Base-by-base conservation (phyloP, 345 rosid species). In the Pistacia integerrima region DNA sequence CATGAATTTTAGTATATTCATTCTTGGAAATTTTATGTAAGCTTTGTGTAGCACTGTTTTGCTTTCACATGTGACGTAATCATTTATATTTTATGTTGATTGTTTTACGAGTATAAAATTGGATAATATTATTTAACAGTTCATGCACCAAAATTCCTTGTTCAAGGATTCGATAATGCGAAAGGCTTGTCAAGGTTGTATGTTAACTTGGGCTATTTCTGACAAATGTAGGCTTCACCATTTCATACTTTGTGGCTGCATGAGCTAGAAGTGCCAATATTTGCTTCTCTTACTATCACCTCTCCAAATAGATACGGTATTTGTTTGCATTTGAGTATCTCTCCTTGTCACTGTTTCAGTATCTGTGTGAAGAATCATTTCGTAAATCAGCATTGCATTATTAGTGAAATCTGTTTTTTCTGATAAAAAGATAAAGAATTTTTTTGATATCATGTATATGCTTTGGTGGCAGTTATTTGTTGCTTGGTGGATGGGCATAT, bases 401-500 rank as follows among this genome's bases (percentile, higher is more conserved):
- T 30, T 44, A 67, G 35, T 41, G 44, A 16, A 16, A 44, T 57
- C 14, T 55, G 9, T 38, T 1, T 59, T 63, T 49, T 25, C 61
- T 55, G 11, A 66, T n/a, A 66, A 22, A 44, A 20, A 36, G 46
- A 28, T 18, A 5, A 3, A 49, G 16, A 14, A 44, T 5, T 25
- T 61, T 14, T 25, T 18, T 2, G 11, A 68, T 30, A 38, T 67
- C 68, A 30, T 44, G 20, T n/a, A 75, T 8, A 41, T 78, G 46
- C 70, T 71, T 76, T 44, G 68, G 52, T 72, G 73, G 80, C 89
- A 95, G 99, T 95, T 76, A 85, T 95, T 85, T 92, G 97, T 82
- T 95, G 99, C 81, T 83, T 93, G 83, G 98, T 95, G 65, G 93
- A 95, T 88, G 99, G 98, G 56, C 88, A 79, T 62, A 84, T 95